phyloP scores from a whole-genome alignment of 2,329 filamentous ascomycete species.

The Lithohypha guttulata region DNA sequence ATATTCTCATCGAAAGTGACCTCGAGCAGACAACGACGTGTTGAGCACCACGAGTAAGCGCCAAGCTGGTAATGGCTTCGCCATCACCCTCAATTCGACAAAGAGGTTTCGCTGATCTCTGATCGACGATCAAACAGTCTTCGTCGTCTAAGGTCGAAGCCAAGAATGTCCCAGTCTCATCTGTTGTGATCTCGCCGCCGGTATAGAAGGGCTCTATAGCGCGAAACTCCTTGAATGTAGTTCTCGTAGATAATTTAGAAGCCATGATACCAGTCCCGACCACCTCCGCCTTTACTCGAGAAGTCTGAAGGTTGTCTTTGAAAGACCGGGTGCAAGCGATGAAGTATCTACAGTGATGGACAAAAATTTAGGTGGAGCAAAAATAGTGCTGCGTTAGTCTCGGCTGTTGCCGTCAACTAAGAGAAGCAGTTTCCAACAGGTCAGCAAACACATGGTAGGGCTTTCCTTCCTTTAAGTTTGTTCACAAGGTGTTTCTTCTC shows the following conservation, averaged over 20 bases:
- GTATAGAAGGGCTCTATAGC: constrained; percentile 91
- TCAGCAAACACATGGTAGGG: no score
- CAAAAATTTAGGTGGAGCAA: constrained; percentile 1
- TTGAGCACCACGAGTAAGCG: constrained; percentile 73
- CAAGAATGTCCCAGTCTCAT: constrained; percentile 68
- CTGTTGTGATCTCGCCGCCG: constrained; percentile 75
- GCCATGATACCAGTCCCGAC: constrained; percentile 30
- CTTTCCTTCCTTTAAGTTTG: no score
- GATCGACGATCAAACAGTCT: constrained; percentile 77
- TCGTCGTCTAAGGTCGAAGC: constrained; percentile 76
- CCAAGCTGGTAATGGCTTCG: constrained; percentile 36
- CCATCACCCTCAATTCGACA: constrained; percentile 81
- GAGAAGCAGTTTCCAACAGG: no score
- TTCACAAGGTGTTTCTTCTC: no score
- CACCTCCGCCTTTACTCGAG: constrained; percentile 1
- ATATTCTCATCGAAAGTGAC: constrained; percentile 93
- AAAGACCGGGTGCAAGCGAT: no score
- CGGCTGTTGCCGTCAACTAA: not conserved
- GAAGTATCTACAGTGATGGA: no score
- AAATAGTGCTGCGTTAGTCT: constrained; percentile 1
- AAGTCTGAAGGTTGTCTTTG: not conserved
- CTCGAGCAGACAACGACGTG: constrained; percentile 87
- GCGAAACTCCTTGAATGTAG: constrained; percentile 74
- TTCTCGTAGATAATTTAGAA: constrained; percentile 55
- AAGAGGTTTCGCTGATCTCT: constrained; percentile 70